phyloP scores from a whole-genome alignment of 1,284 basidiomycete genomes.

The Tilletia caries region DNA sequence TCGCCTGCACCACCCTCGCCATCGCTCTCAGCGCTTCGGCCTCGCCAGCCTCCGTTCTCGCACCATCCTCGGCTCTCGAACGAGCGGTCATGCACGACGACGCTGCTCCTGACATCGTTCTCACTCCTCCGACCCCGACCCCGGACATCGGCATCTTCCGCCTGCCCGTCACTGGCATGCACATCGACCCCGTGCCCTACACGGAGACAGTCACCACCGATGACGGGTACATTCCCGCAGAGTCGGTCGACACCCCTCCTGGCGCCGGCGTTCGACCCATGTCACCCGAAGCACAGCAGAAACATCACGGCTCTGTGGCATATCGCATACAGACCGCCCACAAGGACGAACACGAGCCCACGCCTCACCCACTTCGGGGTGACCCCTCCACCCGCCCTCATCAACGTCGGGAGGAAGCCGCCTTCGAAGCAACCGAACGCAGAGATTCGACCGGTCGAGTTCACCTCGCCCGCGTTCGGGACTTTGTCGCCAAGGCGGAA shows the following conservation, averaged over 20 bases:
- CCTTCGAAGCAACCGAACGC: neutral
- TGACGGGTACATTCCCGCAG: neutral
- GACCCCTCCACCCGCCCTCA: neutral
- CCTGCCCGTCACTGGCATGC: neutral
- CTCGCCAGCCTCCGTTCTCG: no score
- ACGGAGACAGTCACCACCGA: neutral
- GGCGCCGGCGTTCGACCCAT: neutral
- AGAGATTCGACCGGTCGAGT: neutral
- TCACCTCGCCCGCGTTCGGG: constrained; percentile 3
- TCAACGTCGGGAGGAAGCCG: neutral
- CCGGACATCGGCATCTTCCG: constrained; percentile 10
- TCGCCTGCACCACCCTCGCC: constrained; percentile 4
- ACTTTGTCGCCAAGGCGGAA: constrained; percentile 8
- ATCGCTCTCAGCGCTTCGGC: neutral
- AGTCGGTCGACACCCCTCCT: neutral
- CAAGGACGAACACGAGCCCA: neutral
- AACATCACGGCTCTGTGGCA: neutral
- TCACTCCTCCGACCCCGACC: neutral
- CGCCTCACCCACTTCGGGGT: neutral
- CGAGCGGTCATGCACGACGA: no score
- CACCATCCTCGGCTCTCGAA: no score
- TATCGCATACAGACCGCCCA: neutral
- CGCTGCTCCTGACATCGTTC: neutral
- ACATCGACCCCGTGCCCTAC: neutral
- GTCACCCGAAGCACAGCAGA: neutral